Conservation (phyloP, 768 basidiomycete genomes). For the Tylopilus rubrobrunneus region DNA sequence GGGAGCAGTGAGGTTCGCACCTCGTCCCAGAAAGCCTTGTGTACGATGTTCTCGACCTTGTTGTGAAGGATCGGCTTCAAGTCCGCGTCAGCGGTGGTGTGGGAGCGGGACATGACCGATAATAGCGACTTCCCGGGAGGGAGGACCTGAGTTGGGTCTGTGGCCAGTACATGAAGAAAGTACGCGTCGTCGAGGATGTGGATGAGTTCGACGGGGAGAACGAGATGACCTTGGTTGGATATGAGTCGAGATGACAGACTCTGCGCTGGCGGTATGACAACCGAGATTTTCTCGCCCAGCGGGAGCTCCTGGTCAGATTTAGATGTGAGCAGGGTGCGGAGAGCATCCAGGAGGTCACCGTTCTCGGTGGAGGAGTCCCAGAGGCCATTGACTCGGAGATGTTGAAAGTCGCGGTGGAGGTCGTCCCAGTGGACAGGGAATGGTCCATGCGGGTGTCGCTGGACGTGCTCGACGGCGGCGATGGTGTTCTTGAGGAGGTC, state of each 20-base stretch:
- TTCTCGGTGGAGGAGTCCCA: constrained; percentile 27
- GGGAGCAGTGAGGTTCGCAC: constrained; percentile 35
- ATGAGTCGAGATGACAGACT: constrained; percentile 16
- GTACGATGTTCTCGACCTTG: constrained; percentile 45
- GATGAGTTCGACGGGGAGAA: constrained; percentile 54
- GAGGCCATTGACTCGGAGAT: constrained; percentile 21
- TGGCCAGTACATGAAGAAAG: constrained; percentile 66
- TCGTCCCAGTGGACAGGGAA: constrained; percentile 22
- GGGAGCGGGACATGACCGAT: constrained; percentile 48
- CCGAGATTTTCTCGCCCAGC: constrained; percentile 6
- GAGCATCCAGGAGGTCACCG: constrained; percentile 25
- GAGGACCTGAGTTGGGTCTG: constrained; percentile 54
- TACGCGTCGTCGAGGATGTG: constrained; percentile 56
- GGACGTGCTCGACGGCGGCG: constrained; percentile 15
- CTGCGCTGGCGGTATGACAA: constrained; percentile 15
- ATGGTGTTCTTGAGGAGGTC: constrained; percentile 22
- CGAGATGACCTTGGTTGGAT: constrained; percentile 17
- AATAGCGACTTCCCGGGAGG: constrained; percentile 71
- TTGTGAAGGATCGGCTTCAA: constrained; percentile 39
- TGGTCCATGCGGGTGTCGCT: constrained; percentile 19
- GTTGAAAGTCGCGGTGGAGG: constrained; percentile 18
- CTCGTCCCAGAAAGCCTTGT: constrained; percentile 73
- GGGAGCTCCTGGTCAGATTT: not conserved
- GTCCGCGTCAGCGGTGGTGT: constrained; percentile 13
- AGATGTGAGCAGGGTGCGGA: constrained; percentile 16